Conservation (phyloP, 495 filamentous ascomycete species). For the Penicillium daleae region DNA sequence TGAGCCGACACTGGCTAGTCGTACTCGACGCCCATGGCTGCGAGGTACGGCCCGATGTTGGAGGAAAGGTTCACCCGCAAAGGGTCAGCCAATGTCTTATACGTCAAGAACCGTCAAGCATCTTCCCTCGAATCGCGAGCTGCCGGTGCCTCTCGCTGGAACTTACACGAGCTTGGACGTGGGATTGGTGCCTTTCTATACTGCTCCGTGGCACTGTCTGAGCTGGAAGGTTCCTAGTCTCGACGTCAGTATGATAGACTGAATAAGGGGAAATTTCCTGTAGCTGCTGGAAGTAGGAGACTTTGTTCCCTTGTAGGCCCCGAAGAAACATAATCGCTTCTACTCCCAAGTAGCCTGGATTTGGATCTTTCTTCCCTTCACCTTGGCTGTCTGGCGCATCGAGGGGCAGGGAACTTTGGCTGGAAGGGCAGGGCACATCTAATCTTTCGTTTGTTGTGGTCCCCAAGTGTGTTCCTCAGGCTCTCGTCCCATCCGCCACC, state of each 20-base stretch:
- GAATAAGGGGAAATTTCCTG: not conserved
- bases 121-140: conserved; percentile 15
- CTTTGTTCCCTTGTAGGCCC: not conserved
- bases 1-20: conserved; percentile 10
- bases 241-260: conserved; percentile 47
- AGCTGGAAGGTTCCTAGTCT: conserved; percentile 25
- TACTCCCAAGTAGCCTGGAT: not conserved
- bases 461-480: not conserved
- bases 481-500: not conserved
- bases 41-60: conserved; percentile 9
- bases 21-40: conserved; percentile 8
- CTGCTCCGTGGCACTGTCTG: not conserved
- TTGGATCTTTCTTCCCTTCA: not conserved
- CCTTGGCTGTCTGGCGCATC: not conserved
- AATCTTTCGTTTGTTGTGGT: not conserved
- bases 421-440: not conserved
- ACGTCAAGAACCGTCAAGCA: conserved; percentile 29
- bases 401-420: not conserved
- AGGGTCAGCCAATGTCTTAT: conserved; percentile 25
- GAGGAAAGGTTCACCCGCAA: conserved; percentile 47
- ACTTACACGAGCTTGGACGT: not conserved
- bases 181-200: not conserved
- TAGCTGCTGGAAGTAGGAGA: not conserved
- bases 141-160: conserved; percentile 11
- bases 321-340: not conserved